phyloP scores from a whole-genome alignment of 257 asterid species.

The Primulina huaijiensis region DNA sequence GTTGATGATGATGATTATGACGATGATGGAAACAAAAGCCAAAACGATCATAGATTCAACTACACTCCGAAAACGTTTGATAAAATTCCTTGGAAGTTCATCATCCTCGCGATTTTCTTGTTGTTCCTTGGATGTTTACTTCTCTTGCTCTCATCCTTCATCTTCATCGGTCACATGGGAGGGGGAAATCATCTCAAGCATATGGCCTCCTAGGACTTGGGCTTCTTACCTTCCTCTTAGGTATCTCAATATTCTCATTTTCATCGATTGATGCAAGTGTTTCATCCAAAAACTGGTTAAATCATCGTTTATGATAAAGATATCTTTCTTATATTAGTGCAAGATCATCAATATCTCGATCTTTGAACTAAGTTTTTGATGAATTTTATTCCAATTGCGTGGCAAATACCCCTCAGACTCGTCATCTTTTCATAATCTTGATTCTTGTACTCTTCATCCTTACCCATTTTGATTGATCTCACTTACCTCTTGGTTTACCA shows the following conservation, averaged over 20 bases:
- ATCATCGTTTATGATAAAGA: no score
- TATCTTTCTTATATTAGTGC: no score
- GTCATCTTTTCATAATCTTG: no score
- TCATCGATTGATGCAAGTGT: neutral
- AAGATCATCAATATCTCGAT: no score
- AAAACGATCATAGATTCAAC: constrained; percentile 71
- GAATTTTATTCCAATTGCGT: no score
- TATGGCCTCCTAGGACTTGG: constrained; percentile 84
- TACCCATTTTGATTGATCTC: no score
- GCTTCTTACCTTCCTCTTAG: constrained; percentile 72
- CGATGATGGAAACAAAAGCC: constrained; percentile 32
- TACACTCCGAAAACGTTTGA: constrained; percentile 60
- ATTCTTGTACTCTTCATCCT: no score
- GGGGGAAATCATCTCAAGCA: constrained; percentile 88
- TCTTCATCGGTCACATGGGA: constrained; percentile 87
- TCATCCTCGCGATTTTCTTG: constrained; percentile 67
- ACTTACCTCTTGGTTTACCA: no score
- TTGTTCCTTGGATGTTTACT: constrained; percentile 79
- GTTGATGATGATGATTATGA: constrained; percentile 58
- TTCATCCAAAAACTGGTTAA: constrained; percentile 1
- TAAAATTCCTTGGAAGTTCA: constrained; percentile 86
- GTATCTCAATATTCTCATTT: constrained; percentile 28
- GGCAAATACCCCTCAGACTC: no score
- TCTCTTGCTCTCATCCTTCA: constrained; percentile 65
- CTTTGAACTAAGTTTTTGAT: no score